A percentile compares a stretch with the other conserved stretches of the same genome.
Conservation (phyloP, 306 rosid species). For the Cicer yamashitae region DNA sequence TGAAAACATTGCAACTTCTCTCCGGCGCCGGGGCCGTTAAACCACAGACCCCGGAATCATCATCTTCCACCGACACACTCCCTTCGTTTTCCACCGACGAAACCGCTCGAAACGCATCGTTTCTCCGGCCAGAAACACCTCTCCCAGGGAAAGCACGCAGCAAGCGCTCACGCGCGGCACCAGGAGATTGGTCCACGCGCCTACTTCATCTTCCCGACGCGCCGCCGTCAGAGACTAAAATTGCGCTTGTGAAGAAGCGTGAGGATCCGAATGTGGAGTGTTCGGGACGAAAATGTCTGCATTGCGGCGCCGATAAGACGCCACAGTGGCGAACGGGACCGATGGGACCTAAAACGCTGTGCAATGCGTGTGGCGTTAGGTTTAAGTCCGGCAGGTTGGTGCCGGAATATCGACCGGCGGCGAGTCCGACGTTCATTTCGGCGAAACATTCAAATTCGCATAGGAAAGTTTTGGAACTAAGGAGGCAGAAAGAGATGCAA, state of each 20-base stretch:
- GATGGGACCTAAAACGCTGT: constrained; percentile 75
- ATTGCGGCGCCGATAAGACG: constrained; percentile 72
- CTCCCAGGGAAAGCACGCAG: constrained; percentile 93
- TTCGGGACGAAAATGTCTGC: constrained; percentile 64
- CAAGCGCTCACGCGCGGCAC: constrained; percentile 95
- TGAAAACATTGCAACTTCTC: constrained; percentile 67
- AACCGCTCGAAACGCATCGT: constrained; percentile 54
- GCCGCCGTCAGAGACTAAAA: constrained; percentile 21
- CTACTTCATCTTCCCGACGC: constrained; percentile 64
- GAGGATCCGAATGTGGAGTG: constrained; percentile 50
- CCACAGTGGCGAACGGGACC: constrained; percentile 87
- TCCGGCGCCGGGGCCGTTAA: constrained; percentile 47
- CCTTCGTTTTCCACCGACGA: constrained; percentile 43
- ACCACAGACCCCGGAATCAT: constrained; percentile 77
- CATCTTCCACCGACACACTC: constrained; percentile 77
- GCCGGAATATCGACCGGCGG: constrained; percentile 74
- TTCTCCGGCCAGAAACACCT: constrained; percentile 74
- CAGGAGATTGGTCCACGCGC: constrained; percentile 98
- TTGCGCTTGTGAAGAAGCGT: constrained; percentile 43
- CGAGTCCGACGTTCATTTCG: constrained; percentile 70
- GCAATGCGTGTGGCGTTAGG: constrained; percentile 79
- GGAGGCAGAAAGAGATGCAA: constrained; percentile 68
- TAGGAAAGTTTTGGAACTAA: constrained; percentile 70
- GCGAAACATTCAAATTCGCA: constrained; percentile 77
- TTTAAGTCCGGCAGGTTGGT: constrained; percentile 72